A percentile compares a stretch with the other conserved stretches of the same genome.
Evolutionary conservation across 345 rosid species (phyloP).

Genomic region (Gossypium ekmanianum): DNA sequence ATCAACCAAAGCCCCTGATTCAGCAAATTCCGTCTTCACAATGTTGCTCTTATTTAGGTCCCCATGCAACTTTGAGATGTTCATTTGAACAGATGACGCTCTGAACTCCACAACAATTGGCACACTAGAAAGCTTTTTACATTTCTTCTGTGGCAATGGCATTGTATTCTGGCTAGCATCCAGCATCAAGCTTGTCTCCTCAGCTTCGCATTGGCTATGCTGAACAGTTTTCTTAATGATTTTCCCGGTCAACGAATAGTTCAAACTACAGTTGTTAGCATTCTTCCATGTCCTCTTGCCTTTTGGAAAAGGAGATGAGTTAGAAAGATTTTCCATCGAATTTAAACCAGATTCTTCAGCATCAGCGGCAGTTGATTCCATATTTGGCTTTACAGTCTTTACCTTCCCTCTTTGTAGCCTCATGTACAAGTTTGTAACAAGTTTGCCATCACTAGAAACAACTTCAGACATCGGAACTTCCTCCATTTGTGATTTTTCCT

Average conservation of each 20-base stretch:
- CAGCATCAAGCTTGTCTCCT: slow-evolving; percentile 12
- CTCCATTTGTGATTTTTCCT: slow-evolving; percentile 16
- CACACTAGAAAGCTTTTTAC: slow-evolving; percentile 15
- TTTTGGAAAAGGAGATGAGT: slow-evolving; percentile 24
- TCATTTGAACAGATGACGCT: slow-evolving; percentile 22
- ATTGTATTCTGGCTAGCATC: slow-evolving; percentile 13
- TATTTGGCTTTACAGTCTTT: slow-evolving; percentile 30
- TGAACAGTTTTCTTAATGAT: slow-evolving; percentile 25
- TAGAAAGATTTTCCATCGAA: slow-evolving; percentile 13
- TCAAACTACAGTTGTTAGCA: slow-evolving; percentile 19
- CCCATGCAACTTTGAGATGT: slow-evolving; percentile 23
- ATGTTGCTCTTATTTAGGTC: slow-evolving; percentile 13
- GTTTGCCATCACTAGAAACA: slow-evolving; percentile 27
- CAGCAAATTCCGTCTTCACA: slow-evolving; percentile 18
- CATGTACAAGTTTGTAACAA: slow-evolving; percentile 20
- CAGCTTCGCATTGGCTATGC: slow-evolving; percentile 20
- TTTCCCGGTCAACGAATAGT: slow-evolving; percentile 24
- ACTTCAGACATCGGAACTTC: slow-evolving; percentile 26
- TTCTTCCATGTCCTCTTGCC: slow-evolving; percentile 27
- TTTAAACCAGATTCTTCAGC: slow-evolving; percentile 23
- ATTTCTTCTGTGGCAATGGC: slow-evolving; percentile 23
- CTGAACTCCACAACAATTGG: slow-evolving; percentile 20
- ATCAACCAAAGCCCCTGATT: slow-evolving; percentile 14
- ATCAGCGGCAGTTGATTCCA: slow-evolving; percentile 14
- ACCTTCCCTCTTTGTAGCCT: slow-evolving; percentile 26